Base-by-base conservation (phyloP, 192 early-diverging fungal species). In the Obelidium mucronatum region DNA sequence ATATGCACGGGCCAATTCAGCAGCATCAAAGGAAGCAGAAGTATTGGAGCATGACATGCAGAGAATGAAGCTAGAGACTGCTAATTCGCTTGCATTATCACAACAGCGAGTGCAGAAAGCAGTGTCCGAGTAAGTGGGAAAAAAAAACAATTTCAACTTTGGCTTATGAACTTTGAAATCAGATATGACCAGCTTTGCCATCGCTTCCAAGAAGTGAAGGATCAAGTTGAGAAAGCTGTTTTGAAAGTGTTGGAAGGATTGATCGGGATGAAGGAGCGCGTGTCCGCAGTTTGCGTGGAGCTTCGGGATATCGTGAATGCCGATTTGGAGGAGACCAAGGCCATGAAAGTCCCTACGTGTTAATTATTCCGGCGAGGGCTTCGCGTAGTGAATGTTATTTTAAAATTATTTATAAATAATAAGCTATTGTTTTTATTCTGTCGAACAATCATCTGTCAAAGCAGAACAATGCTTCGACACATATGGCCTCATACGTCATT, bases 221-320 rank as follows among this genome's bases (percentile, higher is more conserved):
- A 76, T 24, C 64, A 53, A 17, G 60, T 76, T 17, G 56, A 80
- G 40, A 78, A 79, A 34, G 34, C 76, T n/a, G 56, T 86, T 11
- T 65, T 82, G 28, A 64, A 69, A 36, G 60, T 77, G 28, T 52
- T 86, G 28, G 77, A 78, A n/a, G 78, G 68, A 13, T 36, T 80
- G 22, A 80, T 86, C 72, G 68, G 62, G 3, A 84, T 84, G 75
- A 78, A 81, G 40, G 80, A 83, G 62, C 66, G 78, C 53, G 70
- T 84, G 15, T 69, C 71, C 1, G 61, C 67, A 17, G n/a, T 36
- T 36, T 71, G 84, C 44, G 73, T 65, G 40, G 85, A 86, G n/a
- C 40, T 86, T 35, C 28, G 73, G 28, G 64, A 53, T 59, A 51
- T 52, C 3, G 77, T 71, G 26, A 53, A 61, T 8, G 67, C 36